Evolutionary conservation across 1,284 basidiomycete genomes (phyloP), one percentile per base, ranked within the genome.

Genomic region (Moesziomyces globuligerus): DNA sequence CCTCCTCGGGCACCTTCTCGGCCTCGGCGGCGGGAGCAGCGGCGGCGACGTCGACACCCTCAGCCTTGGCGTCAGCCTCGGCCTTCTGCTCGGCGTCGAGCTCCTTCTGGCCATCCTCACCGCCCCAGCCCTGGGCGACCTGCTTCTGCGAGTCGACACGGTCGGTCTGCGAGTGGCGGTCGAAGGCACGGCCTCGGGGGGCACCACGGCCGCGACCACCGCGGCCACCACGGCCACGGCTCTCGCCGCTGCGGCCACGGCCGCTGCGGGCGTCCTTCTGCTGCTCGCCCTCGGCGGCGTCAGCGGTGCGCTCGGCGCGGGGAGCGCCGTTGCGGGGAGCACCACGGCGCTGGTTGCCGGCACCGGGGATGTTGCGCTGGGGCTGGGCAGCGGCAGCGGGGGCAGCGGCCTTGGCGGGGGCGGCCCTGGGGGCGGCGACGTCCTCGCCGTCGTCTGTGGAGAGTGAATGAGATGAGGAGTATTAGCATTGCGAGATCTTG

Each of bases 101-200:
- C 83, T 93, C 92, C 37, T 89, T 83, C 73, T 86, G 86, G 78
- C 89, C 91, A 78, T 94, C 91, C 76, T 92, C 91, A 60, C 90
- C 91, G 71, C 93, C 93, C 93, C 93, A 96, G 71, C 89, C 90
- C 83, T 93, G 91, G 83, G 91, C 90, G 75, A 94, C 85, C 86
- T 91, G 91, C 88, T 96, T 96, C 76, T 93, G 90, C 41, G 91
- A 90, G 85, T 96, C 93, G 83, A 76, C 73, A 43, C 79, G 91
- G 83, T 90, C 91, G 42, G 91, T 92, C 78, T 87, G 87, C 79
- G 90, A 91, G 85, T 93, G 92, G 83, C 86, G 90, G 85, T 93
- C 91, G 78, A 87, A 90, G 56, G 86, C 85, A 81, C 90, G 89
- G 66, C 90, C 89, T 58, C 89, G 87, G 38, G 55, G 62, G 66